These are phyloP conservation scores for Musa itinerans DNA, from an alignment of 176 grass and related monocot genomes.

Conservation along the genomic window DNA sequence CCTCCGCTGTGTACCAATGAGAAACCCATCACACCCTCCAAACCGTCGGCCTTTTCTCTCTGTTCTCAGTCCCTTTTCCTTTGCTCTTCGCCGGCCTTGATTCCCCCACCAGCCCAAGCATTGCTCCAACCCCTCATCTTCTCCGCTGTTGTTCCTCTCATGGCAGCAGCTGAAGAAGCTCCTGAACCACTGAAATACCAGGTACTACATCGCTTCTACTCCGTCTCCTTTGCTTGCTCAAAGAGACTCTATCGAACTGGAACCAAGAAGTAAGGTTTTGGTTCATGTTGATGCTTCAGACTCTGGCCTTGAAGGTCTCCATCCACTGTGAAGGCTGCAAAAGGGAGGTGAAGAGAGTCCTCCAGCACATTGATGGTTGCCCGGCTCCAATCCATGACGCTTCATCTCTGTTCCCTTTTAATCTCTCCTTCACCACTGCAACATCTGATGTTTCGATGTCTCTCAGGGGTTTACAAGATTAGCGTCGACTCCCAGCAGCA, in stretches of 20 bases:
- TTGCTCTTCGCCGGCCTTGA: background rate
- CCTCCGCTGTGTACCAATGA: too few relatives aligned
- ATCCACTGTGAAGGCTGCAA: conserved; percentile 95
- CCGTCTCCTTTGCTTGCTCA: background rate
- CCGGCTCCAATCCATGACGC: too few relatives aligned
- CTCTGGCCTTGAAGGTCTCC: conserved; percentile 59
- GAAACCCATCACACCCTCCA: too few relatives aligned
- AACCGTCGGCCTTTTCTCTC: background rate
- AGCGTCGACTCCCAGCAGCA: conserved; percentile 60
- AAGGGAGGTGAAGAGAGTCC: conserved; percentile 87
- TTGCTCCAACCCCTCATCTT: too few relatives aligned
- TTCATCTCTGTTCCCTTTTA: too few relatives aligned
- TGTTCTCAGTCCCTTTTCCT: background rate
- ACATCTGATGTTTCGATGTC: background rate
- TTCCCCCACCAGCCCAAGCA: background rate
- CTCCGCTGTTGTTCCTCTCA: background rate
- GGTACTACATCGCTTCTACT: background rate
- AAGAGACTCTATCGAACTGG: too few relatives aligned
- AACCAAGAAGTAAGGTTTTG: background rate
- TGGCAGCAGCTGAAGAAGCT: background rate
- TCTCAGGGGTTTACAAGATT: conserved; percentile 56
- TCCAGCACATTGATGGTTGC: conserved; percentile 52
- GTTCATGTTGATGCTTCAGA: conserved; percentile 27
- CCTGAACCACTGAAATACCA: background rate
- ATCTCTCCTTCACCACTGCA: background rate